A percentile compares a stretch with the other conserved stretches of the same genome.
phyloP scores from a whole-genome alignment of 148 eudicot species.

The Selenicereus undatus region DNA sequence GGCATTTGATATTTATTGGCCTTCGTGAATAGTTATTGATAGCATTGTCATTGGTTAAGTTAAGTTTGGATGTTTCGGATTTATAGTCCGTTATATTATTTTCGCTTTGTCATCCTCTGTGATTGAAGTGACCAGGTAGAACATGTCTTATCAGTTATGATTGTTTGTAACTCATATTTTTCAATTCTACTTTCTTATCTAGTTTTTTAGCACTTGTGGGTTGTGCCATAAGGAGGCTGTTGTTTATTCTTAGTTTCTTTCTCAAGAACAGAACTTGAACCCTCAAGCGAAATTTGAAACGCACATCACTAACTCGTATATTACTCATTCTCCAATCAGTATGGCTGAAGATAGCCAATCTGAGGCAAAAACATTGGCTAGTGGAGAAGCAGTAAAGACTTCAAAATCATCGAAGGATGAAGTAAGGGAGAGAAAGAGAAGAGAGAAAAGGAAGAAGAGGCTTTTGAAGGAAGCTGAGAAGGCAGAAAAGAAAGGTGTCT shows the following conservation, averaged over 20 bases:
- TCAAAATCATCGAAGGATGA: slow-evolving; percentile 11
- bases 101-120: too few relatives aligned
- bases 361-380: background rate
- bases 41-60: too few relatives aligned
- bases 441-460: slow-evolving; percentile 47
- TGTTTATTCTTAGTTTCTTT: background rate
- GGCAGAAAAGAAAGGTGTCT: slow-evolving; percentile 58
- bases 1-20: too few relatives aligned
- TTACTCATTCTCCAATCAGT: background rate
- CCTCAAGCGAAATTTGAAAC: background rate
- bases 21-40: too few relatives aligned
- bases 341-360: background rate
- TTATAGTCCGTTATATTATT: too few relatives aligned
- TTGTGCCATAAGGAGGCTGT: background rate
- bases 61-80: too few relatives aligned
- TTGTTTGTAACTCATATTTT: too few relatives aligned
- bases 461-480: slow-evolving; percentile 52
- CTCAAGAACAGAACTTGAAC: background rate
- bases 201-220: background rate
- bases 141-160: too few relatives aligned
- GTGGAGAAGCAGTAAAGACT: background rate
- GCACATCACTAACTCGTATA: background rate
- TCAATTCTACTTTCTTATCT: background rate
- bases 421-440: slow-evolving; percentile 29
- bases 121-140: too few relatives aligned